Evolutionary conservation across 2,329 filamentous ascomycete genomes (phyloP).

Genomic region (Monosporascus sp.): DNA sequence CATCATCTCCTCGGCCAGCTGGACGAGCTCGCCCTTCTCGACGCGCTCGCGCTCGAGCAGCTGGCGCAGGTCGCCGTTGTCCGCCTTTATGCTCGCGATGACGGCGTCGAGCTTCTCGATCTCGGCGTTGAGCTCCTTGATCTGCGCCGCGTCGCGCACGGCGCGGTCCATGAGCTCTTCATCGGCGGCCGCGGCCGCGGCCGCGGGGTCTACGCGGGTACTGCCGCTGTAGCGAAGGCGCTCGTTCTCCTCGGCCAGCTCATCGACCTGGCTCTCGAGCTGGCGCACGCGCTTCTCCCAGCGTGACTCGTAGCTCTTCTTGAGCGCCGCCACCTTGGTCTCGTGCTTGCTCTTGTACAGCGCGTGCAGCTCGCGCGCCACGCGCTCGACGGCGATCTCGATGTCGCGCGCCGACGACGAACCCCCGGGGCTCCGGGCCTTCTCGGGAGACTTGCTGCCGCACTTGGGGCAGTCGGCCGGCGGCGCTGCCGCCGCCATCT

Average conservation of each 20-base stretch:
- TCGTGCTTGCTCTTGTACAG: conserved; percentile 98
- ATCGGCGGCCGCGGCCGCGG: conserved; percentile 39
- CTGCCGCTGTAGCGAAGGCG: conserved; percentile 61
- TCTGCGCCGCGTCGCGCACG: conserved; percentile 60
- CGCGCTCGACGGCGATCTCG: conserved; percentile 80
- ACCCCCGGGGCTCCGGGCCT: conserved; percentile 26
- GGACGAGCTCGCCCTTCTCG: conserved; percentile 79
- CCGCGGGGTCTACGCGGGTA: conserved; percentile 56
- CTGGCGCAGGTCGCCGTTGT: conserved; percentile 60
- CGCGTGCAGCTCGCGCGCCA: conserved; percentile 86
- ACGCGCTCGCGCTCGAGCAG: conserved; percentile 70
- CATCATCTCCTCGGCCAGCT: conserved; percentile 80
- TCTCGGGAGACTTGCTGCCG: conserved; percentile 32
- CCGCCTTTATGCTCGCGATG: conserved; percentile 61
- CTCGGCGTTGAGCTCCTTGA: conserved; percentile 66
- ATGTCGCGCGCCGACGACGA: conserved; percentile 52
- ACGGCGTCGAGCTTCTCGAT: conserved; percentile 71
- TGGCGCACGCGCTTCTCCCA: conserved; percentile 86
- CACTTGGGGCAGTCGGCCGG: conserved; percentile 3
- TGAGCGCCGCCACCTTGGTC: conserved; percentile 87
- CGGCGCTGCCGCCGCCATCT: conserved; percentile 35
- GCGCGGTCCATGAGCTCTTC: conserved; percentile 53
- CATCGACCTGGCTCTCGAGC: conserved; percentile 66
- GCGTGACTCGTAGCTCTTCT: conserved; percentile 75
- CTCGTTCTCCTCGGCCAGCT: conserved; percentile 69